A percentile compares a stretch with the other conserved stretches of the same genome.
Conservation (phyloP, 305 asterid genomes). For the Caryopteris hybrid region DNA sequence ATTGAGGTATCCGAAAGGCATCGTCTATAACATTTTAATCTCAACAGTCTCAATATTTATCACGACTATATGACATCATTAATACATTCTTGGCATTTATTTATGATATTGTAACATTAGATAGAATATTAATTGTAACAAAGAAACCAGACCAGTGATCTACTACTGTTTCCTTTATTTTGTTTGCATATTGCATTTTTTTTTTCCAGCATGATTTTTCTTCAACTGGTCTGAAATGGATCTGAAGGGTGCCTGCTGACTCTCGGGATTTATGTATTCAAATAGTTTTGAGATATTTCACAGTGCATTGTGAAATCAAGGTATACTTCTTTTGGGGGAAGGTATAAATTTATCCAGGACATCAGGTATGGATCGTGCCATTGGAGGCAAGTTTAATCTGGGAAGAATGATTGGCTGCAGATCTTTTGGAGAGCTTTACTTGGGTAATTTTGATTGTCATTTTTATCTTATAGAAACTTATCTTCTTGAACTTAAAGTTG, state of each 20-base stretch:
- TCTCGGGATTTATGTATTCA: slow-evolving; percentile 17
- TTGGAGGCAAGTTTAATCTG: slow-evolving; percentile 83
- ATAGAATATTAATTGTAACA: too few species aligned
- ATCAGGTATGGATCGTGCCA: slow-evolving; percentile 66
- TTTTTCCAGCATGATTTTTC: neutral
- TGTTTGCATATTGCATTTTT: too few species aligned
- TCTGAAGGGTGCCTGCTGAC: slow-evolving; percentile 26
- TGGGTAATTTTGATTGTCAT: slow-evolving; percentile 20
- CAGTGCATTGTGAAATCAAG: slow-evolving; percentile 15
- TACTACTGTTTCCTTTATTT: too few species aligned
- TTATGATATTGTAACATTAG: too few species aligned
- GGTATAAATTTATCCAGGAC: slow-evolving; percentile 16
- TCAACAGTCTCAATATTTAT: too few species aligned
- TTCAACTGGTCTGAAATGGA: slow-evolving; percentile 20
- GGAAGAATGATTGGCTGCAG: slow-evolving; percentile 92
- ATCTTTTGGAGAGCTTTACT: slow-evolving; percentile 95
- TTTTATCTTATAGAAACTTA: neutral
- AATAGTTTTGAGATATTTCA: slow-evolving; percentile 2
- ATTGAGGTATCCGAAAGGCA: too few species aligned
- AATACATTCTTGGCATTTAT: too few species aligned
- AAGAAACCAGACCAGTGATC: too few species aligned
- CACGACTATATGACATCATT: too few species aligned
- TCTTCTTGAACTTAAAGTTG: neutral
- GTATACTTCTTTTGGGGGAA: slow-evolving; percentile 20
- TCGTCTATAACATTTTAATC: too few species aligned